Conservation (phyloP, 768 basidiomycete genomes). For the Termitomyces sp. region DNA sequence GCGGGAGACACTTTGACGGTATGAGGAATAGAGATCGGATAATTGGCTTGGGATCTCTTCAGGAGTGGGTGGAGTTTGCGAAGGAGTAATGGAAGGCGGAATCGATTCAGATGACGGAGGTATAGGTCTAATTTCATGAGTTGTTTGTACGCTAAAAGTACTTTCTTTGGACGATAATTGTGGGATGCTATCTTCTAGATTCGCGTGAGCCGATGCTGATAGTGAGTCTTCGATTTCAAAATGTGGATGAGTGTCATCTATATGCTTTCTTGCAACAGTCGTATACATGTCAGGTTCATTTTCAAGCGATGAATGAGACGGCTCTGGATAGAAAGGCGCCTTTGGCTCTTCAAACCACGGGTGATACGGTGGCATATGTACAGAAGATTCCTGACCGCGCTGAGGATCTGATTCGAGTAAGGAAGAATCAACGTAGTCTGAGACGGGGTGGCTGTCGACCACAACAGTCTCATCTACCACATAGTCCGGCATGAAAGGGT, state of each 20-base stretch:
- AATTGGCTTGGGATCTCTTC: slow-evolving; percentile 31
- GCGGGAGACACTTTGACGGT: slow-evolving; percentile 39
- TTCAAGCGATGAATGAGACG: not conserved
- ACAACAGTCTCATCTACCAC: slow-evolving; percentile 4
- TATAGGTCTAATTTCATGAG: not conserved
- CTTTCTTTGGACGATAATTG: not conserved
- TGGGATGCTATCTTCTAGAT: not conserved
- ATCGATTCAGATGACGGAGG: not conserved
- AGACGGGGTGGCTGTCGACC: not conserved
- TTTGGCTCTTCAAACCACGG: slow-evolving; percentile 4
- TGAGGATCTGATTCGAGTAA: not conserved
- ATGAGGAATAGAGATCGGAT: slow-evolving; percentile 28
- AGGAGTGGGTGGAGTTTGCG: not conserved
- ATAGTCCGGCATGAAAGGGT: not conserved
- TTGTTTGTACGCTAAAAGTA: not conserved
- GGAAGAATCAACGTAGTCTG: slow-evolving; percentile 1
- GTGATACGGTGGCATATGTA: not conserved
- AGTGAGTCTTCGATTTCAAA: not conserved
- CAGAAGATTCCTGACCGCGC: not conserved
- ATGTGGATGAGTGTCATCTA: slow-evolving; percentile 1
- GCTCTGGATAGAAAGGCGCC: not conserved
- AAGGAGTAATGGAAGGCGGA: not conserved
- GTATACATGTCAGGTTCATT: slow-evolving; percentile 6
- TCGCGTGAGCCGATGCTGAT: not conserved
- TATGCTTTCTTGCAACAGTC: not conserved